phyloP scores from a whole-genome alignment of 345 rosid genomes.

The Lepidium didymum region DNA sequence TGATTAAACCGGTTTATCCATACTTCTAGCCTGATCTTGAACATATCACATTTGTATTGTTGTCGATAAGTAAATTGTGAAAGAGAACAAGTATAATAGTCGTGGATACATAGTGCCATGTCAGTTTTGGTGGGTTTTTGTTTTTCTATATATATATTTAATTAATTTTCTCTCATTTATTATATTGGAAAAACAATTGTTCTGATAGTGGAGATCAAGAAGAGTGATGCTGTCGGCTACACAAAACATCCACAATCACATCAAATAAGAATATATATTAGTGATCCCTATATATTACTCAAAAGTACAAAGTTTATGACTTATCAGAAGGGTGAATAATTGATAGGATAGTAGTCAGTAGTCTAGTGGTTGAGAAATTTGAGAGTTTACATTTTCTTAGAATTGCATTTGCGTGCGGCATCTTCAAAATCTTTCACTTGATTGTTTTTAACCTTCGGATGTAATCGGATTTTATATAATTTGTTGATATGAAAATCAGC shows the following conservation, averaged over 20 bases:
- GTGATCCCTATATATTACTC: not conserved
- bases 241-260: slow-evolving; percentile 17
- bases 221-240: slow-evolving; percentile 29
- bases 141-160: not conserved
- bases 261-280: slow-evolving; percentile 4
- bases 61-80: slow-evolving; percentile 32
- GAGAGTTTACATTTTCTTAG: no score
- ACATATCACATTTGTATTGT: slow-evolving; percentile 16
- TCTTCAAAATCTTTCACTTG: no score
- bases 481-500: no score
- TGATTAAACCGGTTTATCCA: slow-evolving; percentile 5
- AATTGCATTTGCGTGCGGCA: no score
- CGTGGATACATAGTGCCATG: slow-evolving; percentile 41
- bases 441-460: no score
- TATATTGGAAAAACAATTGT: slow-evolving; percentile 26
- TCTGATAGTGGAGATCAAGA: slow-evolving; percentile 39
- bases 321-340: slow-evolving; percentile 7
- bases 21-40: not conserved
- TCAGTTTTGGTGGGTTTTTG: slow-evolving; percentile 30
- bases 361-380: no score
- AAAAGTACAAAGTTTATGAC: slow-evolving; percentile 10
- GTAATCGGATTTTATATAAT: no score
- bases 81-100: slow-evolving; percentile 30
- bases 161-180: slow-evolving; percentile 5
- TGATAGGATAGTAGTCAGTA: not conserved